Conservation (phyloP, 257 asterid species). For the Eucommia ulmoides region DNA sequence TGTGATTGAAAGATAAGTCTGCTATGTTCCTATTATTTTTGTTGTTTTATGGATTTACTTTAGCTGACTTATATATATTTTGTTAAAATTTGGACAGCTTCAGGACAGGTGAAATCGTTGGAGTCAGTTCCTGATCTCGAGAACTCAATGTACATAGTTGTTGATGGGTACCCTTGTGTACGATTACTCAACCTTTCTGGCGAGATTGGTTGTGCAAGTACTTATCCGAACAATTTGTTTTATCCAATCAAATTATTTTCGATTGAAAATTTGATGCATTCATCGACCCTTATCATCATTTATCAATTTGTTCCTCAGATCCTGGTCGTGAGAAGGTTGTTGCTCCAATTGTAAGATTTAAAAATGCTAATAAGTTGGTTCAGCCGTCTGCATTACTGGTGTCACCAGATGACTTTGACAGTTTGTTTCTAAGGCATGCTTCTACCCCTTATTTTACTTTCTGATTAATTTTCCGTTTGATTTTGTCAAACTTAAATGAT, state of each 20-base stretch:
- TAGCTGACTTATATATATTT: too few species aligned
- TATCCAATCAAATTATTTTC: neutral
- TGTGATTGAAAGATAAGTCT: neutral
- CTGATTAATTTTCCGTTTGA: conserved; percentile 4
- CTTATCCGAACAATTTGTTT: neutral
- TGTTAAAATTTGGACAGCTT: conserved; percentile 22
- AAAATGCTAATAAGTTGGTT: conserved; percentile 33
- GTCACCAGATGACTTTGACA: conserved; percentile 62
- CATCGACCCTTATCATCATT: conserved; percentile 12
- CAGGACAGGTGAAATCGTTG: conserved; percentile 45
- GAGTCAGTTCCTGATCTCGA: conserved; percentile 97
- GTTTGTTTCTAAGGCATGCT: conserved; percentile 62
- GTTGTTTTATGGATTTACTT: too few species aligned
- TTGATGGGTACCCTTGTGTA: conserved; percentile 93
- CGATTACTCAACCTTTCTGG: conserved; percentile 90
- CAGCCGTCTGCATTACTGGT: conserved; percentile 56
- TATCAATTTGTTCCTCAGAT: conserved; percentile 33
- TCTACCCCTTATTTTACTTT: conserved; percentile 1
- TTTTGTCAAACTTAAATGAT: too few species aligned
- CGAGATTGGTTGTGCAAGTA: conserved; percentile 98
- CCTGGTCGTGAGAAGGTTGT: conserved; percentile 82
- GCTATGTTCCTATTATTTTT: neutral
- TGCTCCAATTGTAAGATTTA: conserved; percentile 64
- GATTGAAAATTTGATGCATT: conserved; percentile 1
- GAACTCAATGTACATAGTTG: conserved; percentile 68